These are phyloP conservation scores for Pyrus pyrifolia DNA, from an alignment of 306 rosid genomes.

Conservation along the genomic window DNA sequence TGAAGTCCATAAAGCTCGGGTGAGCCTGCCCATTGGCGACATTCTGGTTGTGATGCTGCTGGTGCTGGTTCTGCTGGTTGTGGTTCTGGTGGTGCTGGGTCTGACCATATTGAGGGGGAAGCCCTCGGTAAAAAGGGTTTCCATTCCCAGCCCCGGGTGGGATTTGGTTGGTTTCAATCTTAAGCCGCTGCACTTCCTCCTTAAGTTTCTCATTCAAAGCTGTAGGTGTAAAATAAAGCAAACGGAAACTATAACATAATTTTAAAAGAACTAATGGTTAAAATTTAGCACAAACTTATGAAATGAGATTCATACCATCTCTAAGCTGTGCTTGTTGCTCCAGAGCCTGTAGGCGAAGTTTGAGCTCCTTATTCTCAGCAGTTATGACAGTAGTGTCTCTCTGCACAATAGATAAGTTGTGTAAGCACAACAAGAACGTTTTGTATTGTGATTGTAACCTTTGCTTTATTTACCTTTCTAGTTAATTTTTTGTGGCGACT, in stretches of 20 bases:
- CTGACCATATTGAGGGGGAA: constrained; percentile 53
- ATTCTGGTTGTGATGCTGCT: constrained; percentile 41
- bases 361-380: constrained; percentile 81
- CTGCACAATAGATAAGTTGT: constrained; percentile 43
- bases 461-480: background rate
- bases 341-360: constrained; percentile 74
- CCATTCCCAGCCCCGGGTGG: constrained; percentile 40
- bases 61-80: constrained; percentile 43
- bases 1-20: constrained; percentile 51
- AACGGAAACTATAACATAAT: background rate
- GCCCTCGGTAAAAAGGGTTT: constrained; percentile 46
- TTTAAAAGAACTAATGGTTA: background rate
- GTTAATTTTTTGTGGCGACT: background rate
- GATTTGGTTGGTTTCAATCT: constrained; percentile 46
- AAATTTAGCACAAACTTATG: background rate
- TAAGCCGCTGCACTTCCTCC: constrained; percentile 87
- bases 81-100: constrained; percentile 49
- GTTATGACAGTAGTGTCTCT: constrained; percentile 73
- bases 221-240: constrained; percentile 15
- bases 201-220: constrained; percentile 74
- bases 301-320: constrained; percentile 58
- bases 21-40: constrained; percentile 30
- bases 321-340: constrained; percentile 88
- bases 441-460: background rate
- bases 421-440: background rate